Evolutionary conservation across 441 rosid species (phyloP), one percentile per base, ranked within the genome.

Genomic region (Dalechampia spathulata): DNA sequence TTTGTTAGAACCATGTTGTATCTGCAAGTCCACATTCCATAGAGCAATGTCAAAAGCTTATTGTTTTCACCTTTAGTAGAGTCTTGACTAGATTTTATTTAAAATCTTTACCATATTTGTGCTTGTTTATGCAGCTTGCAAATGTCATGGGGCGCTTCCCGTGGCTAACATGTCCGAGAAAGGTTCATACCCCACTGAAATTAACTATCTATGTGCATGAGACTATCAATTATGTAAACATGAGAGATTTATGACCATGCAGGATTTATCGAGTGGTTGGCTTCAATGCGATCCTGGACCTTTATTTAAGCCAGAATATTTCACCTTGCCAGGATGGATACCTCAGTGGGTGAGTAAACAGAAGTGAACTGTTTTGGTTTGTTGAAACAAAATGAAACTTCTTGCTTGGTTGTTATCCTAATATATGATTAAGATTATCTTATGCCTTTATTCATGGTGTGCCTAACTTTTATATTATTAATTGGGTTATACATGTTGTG

Each of bases 131-230:
- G 82, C 82, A 91, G 98, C 86, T 91, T 57, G 95, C 98, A 25
- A 82, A 84, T 69, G 37, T 91, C 49, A 61, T 91, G 78, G 95
- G 98, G 14, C 87, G 76, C 52, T 86, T 73, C 64, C 76, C 74
- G 51, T 91, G 98, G 96, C 68, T 91, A 49, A 91, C 98, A 46
- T 86, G 96, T 73, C 95, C 98, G 17, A 78, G 98, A 68, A 86
- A 86, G 93, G 98, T 84, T 81, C 68, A 39, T 38, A 30, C 51
- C 13, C 39, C 21, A 27, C 56, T 11, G 41, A 2, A 28, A 61
- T 2, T 48, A 27, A 25, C 7, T 21, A 17, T 45, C 48, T 62
- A 39, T 17, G 26, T 51, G 12, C 28, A 51, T 4, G 54, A 38
- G 13, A 43, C 54, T 13, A 20, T 36, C 23, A 45, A 17, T 26